Evolutionary conservation across 495 filamentous ascomycete species (phyloP).

Genomic region (Aspergillus affinis): DNA sequence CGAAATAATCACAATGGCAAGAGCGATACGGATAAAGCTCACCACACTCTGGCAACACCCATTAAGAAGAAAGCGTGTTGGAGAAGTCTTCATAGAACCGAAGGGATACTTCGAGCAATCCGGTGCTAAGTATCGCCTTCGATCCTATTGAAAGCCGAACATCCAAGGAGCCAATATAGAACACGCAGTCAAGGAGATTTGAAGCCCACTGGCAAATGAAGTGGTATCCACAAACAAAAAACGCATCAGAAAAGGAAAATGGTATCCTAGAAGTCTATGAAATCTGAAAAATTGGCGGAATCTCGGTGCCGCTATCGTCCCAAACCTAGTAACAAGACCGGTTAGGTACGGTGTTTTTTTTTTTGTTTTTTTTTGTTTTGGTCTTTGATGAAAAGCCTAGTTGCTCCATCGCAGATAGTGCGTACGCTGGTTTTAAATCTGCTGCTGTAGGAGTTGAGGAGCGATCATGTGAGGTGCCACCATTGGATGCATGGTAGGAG

Average conservation of each 20-base stretch:
- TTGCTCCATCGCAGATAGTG: not conserved
- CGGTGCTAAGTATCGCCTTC: conserved; percentile 1
- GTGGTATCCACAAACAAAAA: conserved; percentile 2
- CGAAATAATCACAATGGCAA: conserved; percentile 21
- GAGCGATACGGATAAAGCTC: conserved; percentile 10
- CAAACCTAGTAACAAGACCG: not conserved
- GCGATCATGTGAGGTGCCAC: conserved; percentile 44
- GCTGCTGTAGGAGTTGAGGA: conserved; percentile 48
- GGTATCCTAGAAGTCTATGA: not conserved
- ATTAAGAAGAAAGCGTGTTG: not conserved
- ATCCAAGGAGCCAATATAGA: not conserved
- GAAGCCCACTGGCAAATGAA: not conserved
- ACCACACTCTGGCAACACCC: conserved; percentile 4
- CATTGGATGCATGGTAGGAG: conserved; percentile 36
- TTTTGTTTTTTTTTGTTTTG: not conserved
- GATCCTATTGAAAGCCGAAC: not conserved
- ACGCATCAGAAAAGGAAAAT: conserved; percentile 12
- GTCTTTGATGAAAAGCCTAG: not conserved
- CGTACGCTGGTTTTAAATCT: conserved; percentile 32
- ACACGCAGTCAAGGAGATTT: not conserved
- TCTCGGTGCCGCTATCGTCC: not conserved
- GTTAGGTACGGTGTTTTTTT: not conserved
- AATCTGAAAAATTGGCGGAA: not conserved
- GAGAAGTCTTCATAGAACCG: conserved; percentile 1
- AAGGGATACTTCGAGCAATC: not conserved